phyloP scores from a whole-genome alignment of 2,329 filamentous ascomycete genomes.

The Fusarium sp. region DNA sequence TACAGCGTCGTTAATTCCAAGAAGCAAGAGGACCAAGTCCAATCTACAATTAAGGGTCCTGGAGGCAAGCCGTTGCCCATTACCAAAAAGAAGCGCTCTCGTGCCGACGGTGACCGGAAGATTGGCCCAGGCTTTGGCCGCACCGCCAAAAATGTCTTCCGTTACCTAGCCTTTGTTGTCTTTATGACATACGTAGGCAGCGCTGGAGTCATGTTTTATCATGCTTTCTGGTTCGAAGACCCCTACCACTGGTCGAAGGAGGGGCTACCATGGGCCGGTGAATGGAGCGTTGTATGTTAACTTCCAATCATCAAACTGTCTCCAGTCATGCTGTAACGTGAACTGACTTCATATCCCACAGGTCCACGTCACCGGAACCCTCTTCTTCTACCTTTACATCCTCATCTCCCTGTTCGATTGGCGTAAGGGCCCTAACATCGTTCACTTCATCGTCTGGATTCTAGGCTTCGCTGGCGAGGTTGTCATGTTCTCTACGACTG shows the following conservation, averaged over 20 bases:
- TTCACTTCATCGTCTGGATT: constrained; percentile 85
- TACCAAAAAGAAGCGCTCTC: constrained; percentile 67
- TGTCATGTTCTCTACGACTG: constrained; percentile 75
- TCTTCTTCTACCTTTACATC: constrained; percentile 89
- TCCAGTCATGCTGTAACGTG: constrained; percentile 17
- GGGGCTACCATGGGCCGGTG: constrained; percentile 78
- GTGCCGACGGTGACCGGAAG: constrained; percentile 61
- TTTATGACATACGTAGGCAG: constrained; percentile 82
- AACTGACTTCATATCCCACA: constrained; percentile 55
- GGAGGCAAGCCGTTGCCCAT: constrained; percentile 88
- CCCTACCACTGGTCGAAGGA: constrained; percentile 55
- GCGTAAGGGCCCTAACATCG: constrained; percentile 80
- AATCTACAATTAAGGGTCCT: constrained; percentile 74
- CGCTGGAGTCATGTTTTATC: constrained; percentile 77
- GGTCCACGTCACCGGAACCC: constrained; percentile 87
- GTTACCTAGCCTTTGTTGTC: constrained; percentile 77
- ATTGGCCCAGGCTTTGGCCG: constrained; percentile 70
- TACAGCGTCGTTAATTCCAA: constrained; percentile 66
- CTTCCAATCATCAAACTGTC: constrained; percentile 6
- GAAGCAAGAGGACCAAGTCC: constrained; percentile 61
- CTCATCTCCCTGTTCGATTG: constrained; percentile 89
- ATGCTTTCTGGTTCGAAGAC: constrained; percentile 70
- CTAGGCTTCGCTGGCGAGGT: constrained; percentile 79
- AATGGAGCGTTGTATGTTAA: constrained; percentile 77
- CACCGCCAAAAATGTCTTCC: constrained; percentile 78